phyloP scores from a whole-genome alignment of 1,284 basidiomycete species.

The Ceratobasidium sp. region DNA sequence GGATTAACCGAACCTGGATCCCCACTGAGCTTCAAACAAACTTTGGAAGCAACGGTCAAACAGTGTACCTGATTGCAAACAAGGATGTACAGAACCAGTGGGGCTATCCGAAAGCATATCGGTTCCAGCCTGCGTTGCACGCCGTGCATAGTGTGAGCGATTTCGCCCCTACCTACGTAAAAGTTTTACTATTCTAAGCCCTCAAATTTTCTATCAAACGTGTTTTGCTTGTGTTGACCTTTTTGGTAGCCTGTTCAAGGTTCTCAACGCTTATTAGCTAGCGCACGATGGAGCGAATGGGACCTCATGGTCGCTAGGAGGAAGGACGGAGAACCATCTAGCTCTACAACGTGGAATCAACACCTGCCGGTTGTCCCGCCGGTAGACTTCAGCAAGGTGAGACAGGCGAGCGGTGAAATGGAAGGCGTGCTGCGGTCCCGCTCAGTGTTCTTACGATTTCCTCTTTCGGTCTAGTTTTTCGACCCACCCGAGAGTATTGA shows the following conservation, averaged over 20 bases:
- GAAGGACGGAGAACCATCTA: slow-evolving; percentile 52
- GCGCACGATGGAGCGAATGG: slow-evolving; percentile 75
- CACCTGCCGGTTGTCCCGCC: slow-evolving; percentile 35
- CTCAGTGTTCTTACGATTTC: neutral
- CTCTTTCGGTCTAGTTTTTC: slow-evolving; percentile 63
- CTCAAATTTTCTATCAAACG: slow-evolving; percentile 46
- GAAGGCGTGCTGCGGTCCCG: neutral
- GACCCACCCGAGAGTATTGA: slow-evolving; percentile 69
- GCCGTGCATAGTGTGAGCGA: slow-evolving; percentile 65
- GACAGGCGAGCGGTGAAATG: slow-evolving; percentile 10
- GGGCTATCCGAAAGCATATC: slow-evolving; percentile 69
- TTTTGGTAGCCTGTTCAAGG: slow-evolving; percentile 67
- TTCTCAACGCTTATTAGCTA: slow-evolving; percentile 65
- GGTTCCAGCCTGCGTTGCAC: slow-evolving; percentile 68
- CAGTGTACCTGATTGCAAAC: slow-evolving; percentile 70
- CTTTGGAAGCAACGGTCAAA: slow-evolving; percentile 68
- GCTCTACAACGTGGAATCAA: slow-evolving; percentile 46
- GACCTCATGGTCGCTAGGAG: slow-evolving; percentile 68
- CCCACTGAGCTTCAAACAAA: slow-evolving; percentile 68
- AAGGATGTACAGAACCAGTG: slow-evolving; percentile 68
- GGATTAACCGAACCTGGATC: slow-evolving; percentile 65
- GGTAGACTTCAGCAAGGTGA: slow-evolving; percentile 45
- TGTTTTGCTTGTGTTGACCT: neutral
- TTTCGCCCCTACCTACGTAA: slow-evolving; percentile 42
- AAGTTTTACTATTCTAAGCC: slow-evolving; percentile 45